Percentiles rank a stretch among this genome's conserved stretches.
Conservation (phyloP, 176 grass and related monocot genomes). For the Areca catechu region DNA sequence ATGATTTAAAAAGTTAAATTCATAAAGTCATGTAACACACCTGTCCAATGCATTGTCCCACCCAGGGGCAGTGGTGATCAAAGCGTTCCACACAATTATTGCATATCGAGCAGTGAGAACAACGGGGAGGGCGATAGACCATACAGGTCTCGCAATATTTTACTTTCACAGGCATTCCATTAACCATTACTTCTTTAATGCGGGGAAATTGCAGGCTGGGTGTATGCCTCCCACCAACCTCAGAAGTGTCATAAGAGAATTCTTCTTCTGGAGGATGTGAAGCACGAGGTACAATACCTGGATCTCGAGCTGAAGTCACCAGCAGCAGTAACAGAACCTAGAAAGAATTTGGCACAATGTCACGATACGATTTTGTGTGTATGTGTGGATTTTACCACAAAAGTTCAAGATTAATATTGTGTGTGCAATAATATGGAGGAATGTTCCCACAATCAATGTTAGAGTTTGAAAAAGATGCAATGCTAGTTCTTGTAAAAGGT, state of each 20-base stretch:
- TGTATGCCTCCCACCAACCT: constrained; percentile 30
- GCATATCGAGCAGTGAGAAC: constrained; percentile 88
- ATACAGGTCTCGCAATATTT: constrained; percentile 99
- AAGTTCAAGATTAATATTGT: no score
- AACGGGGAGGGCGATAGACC: constrained; percentile 83
- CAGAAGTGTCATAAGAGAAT: constrained; percentile 58
- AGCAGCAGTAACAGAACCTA: constrained; percentile 88
- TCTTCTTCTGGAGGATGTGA: constrained; percentile 83
- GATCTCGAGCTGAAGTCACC: constrained; percentile 86
- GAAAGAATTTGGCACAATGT: constrained; percentile 3
- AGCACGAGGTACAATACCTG: constrained; percentile 80
- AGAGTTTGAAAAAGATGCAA: no score
- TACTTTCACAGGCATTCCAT: constrained; percentile 54
- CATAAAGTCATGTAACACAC: constrained; percentile 30
- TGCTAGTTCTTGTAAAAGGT: no score
- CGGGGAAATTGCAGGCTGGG: constrained; percentile 64
- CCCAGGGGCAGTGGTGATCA: constrained; percentile 97
- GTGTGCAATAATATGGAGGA: no score
- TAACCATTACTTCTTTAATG: constrained; percentile 66
- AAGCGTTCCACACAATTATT: constrained; percentile 90
- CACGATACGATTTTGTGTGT: not conserved
- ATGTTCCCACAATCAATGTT: no score
- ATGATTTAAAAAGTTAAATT: not conserved
- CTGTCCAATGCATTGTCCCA: constrained; percentile 93
- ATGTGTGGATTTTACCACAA: no score